Percentiles rank a stretch among this genome's conserved stretches.
Evolutionary conservation across 495 filamentous ascomycete genomes (phyloP).

Genomic region (Annulohypoxylon moriforme): DNA sequence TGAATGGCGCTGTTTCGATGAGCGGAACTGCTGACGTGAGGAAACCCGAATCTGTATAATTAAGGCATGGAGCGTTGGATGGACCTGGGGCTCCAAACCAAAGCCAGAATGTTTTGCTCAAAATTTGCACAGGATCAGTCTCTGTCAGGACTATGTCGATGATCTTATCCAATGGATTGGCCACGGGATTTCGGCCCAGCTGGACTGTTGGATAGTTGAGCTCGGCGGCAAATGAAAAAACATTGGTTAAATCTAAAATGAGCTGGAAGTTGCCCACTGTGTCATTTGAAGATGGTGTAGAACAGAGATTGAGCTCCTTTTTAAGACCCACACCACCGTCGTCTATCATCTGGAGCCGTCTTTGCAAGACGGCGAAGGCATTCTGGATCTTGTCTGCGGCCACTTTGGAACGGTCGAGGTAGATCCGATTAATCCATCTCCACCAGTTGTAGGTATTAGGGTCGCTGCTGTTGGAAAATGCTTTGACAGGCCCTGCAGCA

Average conservation of each 20-base stretch:
- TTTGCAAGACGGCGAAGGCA: conserved; percentile 1
- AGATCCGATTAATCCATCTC: conserved; percentile 20
- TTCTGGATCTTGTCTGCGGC: conserved; percentile 17
- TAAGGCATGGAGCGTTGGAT: conserved; percentile 1
- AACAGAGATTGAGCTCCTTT: conserved; percentile 16
- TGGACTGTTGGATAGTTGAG: conserved; percentile 9
- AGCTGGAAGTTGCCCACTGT: background rate
- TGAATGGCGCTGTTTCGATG: conserved; percentile 6
- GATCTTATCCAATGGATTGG: background rate
- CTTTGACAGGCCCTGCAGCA: conserved; percentile 9
- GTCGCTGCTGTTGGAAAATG: conserved; percentile 15
- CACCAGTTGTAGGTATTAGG: conserved; percentile 22
- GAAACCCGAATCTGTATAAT: conserved; percentile 3
- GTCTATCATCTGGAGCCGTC: background rate
- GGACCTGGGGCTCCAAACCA: conserved; percentile 11
- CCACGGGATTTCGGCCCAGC: conserved; percentile 2
- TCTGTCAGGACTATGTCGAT: conserved; percentile 2
- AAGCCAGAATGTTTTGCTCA: conserved; percentile 11
- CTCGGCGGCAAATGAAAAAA: conserved; percentile 10
- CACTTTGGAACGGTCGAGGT: conserved; percentile 17
- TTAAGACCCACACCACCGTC: background rate
- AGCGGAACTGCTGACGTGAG: background rate
- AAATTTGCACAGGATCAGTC: conserved; percentile 5
- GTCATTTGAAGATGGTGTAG: conserved; percentile 8
- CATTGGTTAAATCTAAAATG: background rate